Conservation (phyloP, 441 rosid genomes). For the Brassica balearica region DNA sequence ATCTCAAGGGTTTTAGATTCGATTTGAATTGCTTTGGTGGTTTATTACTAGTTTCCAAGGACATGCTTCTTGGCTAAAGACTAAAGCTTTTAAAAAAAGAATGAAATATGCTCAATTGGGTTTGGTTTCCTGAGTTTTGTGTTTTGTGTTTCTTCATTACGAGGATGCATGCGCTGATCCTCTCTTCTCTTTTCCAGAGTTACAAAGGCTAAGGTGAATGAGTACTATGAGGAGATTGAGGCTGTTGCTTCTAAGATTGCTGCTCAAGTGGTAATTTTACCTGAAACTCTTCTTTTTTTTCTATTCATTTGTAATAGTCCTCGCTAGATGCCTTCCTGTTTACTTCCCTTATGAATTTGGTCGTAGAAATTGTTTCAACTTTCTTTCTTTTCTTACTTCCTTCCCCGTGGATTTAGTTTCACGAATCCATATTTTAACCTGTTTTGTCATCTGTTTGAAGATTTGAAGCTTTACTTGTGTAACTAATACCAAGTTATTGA, state of each 20-base stretch:
- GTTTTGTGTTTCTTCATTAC: not conserved
- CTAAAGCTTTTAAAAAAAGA: not conserved
- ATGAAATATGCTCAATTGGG: not conserved
- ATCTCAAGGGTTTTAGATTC: too few species aligned
- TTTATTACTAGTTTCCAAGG: not conserved
- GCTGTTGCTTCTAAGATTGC: slow-evolving; percentile 30
- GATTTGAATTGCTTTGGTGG: not conserved
- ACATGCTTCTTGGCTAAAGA: not conserved
- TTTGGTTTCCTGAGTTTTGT: not conserved
- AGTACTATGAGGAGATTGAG: slow-evolving; percentile 41
- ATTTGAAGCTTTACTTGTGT: slow-evolving; percentile 13
- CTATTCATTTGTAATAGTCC: not conserved
- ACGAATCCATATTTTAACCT: not conserved
- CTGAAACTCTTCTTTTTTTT: not conserved
- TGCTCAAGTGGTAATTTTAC: slow-evolving; percentile 28
- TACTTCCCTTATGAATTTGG: not conserved
- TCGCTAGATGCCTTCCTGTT: slow-evolving; percentile 2
- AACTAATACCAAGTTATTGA: slow-evolving; percentile 9
- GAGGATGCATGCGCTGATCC: not conserved
- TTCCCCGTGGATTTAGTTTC: slow-evolving; percentile 10
- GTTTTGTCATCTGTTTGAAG: not conserved
- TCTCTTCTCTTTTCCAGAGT: slow-evolving; percentile 12
- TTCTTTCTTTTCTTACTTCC: not conserved
- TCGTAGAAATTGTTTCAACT: slow-evolving; percentile 3
- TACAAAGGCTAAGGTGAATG: slow-evolving; percentile 41